phyloP scores from a whole-genome alignment of 306 rosid genomes.

The Alnus rubra region DNA sequence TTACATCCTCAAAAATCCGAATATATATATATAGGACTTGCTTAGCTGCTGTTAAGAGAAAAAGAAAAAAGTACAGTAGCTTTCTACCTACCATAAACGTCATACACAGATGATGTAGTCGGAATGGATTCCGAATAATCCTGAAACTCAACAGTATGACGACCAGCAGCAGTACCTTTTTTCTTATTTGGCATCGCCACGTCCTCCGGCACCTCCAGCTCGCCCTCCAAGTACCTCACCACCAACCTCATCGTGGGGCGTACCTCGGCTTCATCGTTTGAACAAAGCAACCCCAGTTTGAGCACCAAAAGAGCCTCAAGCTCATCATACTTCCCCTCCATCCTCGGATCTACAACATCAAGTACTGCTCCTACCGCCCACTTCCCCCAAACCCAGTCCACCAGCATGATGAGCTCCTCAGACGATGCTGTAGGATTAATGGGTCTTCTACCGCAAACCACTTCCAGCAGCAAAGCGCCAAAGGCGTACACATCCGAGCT shows the following conservation, averaged over 20 bases:
- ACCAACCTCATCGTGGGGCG: conserved; percentile 49
- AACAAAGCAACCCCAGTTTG: conserved; percentile 53
- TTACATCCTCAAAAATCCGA: too few relatives aligned
- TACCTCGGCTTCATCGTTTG: conserved; percentile 31
- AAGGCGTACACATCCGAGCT: conserved; percentile 61
- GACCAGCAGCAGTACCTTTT: background rate
- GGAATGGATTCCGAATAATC: conserved; percentile 36
- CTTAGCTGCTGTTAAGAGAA: too few relatives aligned
- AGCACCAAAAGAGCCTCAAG: conserved; percentile 46
- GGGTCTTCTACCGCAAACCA: conserved; percentile 63
- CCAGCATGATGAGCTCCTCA: conserved; percentile 52
- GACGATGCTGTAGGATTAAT: conserved; percentile 46
- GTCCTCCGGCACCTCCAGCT: conserved; percentile 32
- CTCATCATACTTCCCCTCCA: conserved; percentile 45
- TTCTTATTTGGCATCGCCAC: conserved; percentile 14
- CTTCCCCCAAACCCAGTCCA: conserved; percentile 66
- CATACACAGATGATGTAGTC: conserved; percentile 10
- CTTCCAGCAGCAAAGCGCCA: conserved; percentile 56
- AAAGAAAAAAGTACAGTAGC: too few relatives aligned
- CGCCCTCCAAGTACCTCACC: conserved; percentile 52
- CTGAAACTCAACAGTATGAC: conserved; percentile 16
- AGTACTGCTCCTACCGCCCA: conserved; percentile 41
- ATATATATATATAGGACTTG: too few relatives aligned
- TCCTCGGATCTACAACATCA: conserved; percentile 41
- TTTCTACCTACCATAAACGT: too few relatives aligned